A percentile compares a stretch with the other conserved stretches of the same genome.
These are phyloP conservation scores for Epichloe typhina DNA, from an alignment of 2,329 filamentous ascomycete genomes.

Conservation along the genomic window DNA sequence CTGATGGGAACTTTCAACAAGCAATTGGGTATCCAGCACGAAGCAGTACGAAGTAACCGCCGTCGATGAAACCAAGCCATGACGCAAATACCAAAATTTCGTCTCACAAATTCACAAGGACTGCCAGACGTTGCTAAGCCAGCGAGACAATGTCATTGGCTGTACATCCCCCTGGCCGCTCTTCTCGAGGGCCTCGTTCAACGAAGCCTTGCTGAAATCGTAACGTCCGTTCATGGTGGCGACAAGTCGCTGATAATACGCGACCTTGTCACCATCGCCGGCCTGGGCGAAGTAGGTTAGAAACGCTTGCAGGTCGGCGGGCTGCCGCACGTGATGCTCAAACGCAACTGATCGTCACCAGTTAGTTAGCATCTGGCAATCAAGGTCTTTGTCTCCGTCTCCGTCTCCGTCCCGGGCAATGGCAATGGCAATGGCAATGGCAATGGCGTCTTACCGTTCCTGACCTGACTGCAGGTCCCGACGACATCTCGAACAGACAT, in stretches of 20 bases:
- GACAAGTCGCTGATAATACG: slow-evolving; percentile 47
- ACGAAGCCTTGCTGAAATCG: slow-evolving; percentile 45
- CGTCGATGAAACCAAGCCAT: background rate
- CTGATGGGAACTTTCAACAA: background rate
- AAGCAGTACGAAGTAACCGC: background rate
- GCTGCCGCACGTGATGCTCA: slow-evolving; percentile 23
- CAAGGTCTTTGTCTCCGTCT: background rate
- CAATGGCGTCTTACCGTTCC: slow-evolving; percentile 26
- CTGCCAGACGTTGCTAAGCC: slow-evolving; percentile 27
- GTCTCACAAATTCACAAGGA: slow-evolving; percentile 3
- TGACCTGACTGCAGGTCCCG: slow-evolving; percentile 31
- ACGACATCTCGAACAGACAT: slow-evolving; percentile 49
- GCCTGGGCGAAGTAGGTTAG: slow-evolving; percentile 30
- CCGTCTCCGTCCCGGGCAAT: background rate
- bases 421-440: background rate
- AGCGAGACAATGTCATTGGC: slow-evolving; percentile 38
- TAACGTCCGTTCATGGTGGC: slow-evolving; percentile 58
- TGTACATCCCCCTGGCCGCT: slow-evolving; percentile 25
- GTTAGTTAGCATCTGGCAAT: slow-evolving; percentile 9
- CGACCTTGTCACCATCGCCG: slow-evolving; percentile 34
- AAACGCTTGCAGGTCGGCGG: slow-evolving; percentile 27
- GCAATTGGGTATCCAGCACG: background rate
- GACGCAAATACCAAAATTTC: background rate
- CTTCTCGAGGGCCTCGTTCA: slow-evolving; percentile 37
- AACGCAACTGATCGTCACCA: slow-evolving; percentile 22